Percentiles rank a stretch among this genome's conserved stretches.
phyloP scores from a whole-genome alignment of 2,329 filamentous ascomycete genomes.

The Xenoacremonium recifei region DNA sequence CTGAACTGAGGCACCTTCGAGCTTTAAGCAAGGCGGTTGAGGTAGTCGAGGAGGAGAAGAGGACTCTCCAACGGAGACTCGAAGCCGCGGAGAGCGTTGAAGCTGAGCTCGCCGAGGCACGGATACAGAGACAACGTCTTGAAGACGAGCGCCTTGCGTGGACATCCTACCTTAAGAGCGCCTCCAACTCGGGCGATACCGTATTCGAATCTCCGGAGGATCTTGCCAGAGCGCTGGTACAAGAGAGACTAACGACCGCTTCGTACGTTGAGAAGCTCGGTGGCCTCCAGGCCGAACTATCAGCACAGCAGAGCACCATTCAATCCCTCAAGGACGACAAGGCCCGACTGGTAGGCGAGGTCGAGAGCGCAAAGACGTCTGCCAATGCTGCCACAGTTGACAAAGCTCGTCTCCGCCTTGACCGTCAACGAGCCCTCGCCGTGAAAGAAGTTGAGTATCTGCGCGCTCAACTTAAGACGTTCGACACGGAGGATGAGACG shows the following conservation, averaged over 20 bases:
- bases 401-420: slow-evolving; percentile 71
- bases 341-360: slow-evolving; percentile 59
- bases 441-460: slow-evolving; percentile 94
- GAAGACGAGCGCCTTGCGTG: slow-evolving; percentile 87
- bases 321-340: slow-evolving; percentile 70
- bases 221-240: slow-evolving; percentile 78
- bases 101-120: slow-evolving; percentile 73
- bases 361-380: slow-evolving; percentile 65
- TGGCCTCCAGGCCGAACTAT: slow-evolving; percentile 72
- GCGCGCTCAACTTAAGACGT: slow-evolving; percentile 84
- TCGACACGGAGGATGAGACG: slow-evolving; percentile 84
- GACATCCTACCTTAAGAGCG: slow-evolving; percentile 78
- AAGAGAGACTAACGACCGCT: slow-evolving; percentile 77
- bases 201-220: slow-evolving; percentile 88
- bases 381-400: slow-evolving; percentile 52
- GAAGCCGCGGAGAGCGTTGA: slow-evolving; percentile 73
- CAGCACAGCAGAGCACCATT: slow-evolving; percentile 74
- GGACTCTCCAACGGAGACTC: slow-evolving; percentile 73
- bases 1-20: slow-evolving; percentile 78
- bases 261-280: slow-evolving; percentile 81
- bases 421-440: slow-evolving; percentile 81
- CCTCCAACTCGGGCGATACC: slow-evolving; percentile 58
- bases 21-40: slow-evolving; percentile 85
- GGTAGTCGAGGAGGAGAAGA: slow-evolving; percentile 93
- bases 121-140: slow-evolving; percentile 79